Evolutionary conservation across 2,329 filamentous ascomycete species (phyloP).

Genomic region (Botrytis byssoidea): DNA sequence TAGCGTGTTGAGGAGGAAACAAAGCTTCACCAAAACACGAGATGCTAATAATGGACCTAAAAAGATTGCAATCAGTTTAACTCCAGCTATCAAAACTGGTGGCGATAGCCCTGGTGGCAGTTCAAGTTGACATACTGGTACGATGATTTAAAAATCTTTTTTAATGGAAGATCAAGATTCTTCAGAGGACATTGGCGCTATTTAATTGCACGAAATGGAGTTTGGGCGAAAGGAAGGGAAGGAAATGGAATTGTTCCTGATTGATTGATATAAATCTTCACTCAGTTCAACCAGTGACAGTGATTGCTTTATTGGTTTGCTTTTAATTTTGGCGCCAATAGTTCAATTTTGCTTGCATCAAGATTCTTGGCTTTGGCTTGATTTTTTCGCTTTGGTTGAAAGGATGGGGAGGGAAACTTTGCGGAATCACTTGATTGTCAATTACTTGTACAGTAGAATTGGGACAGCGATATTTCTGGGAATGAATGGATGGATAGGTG

Average conservation of each 20-base stretch:
- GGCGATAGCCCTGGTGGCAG: conserved; percentile 31
- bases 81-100: conserved; percentile 42
- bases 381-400: conserved; percentile 3
- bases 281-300: neutral
- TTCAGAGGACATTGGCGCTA: conserved; percentile 12
- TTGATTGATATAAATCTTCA: conserved; percentile 8
- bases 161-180: conserved; percentile 8
- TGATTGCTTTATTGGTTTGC: conserved; percentile 8
- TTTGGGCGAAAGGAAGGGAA: conserved; percentile 15
- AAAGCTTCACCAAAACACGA: conserved; percentile 45
- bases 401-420: conserved; percentile 2
- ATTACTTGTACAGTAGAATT: conserved; percentile 15
- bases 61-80: conserved; percentile 59
- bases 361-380: conserved; percentile 10
- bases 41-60: conserved; percentile 42
- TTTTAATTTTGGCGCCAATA: neutral
- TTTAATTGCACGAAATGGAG: conserved; percentile 16
- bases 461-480: neutral
- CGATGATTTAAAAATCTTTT: conserved; percentile 5
- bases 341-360: neutral
- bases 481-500: neutral
- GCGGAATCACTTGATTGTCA: conserved; percentile 1
- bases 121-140: conserved; percentile 6
- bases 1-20: conserved; percentile 44
- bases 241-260: neutral